Base-by-base conservation (phyloP, 192 early-diverging fungal species). In the Coemansia sp. region DNA sequence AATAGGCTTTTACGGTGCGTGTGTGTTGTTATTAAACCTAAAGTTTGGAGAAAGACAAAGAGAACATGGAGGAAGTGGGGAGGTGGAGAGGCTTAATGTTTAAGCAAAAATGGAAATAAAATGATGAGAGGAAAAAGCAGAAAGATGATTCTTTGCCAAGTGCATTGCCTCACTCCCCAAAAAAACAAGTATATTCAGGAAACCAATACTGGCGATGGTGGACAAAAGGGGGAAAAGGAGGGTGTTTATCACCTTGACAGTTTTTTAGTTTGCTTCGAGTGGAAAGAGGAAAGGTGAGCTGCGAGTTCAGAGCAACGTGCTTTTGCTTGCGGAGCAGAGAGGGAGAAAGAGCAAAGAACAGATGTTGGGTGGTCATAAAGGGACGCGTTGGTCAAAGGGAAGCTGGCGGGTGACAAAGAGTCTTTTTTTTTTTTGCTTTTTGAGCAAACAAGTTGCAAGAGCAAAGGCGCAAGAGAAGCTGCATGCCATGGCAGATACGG, bases 301-400 rank as follows among this genome's bases (percentile, higher is more conserved):
- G 55, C 55, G 55, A 57, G 55, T 3, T 34, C 30, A 57, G 55
- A 57, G 55, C 55, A 57, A 57, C 55, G 55, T 57, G 55, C 55
- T 7, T 30, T 51, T 51, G 21, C 48, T 26, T 51, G 48, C 48
- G 31, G 29, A 30, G 21, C 55, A n/a, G 30, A 31, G 25, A 20
- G 55, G 15, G 31, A 15, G 31, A 57, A 34, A 57, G 31, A 9
- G 55, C 28, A 57, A 57, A 30, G 48, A 25, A 25, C 23, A 26
- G 13, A 26, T 15, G 25, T 25, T 26, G 23, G 25, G 25, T 30
- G 55, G 55, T 16, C 16, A 15, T 34, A 57, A 57, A 57, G 55
- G 48, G 20, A n/a, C 10, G 16, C 16, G 39, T 15, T 25, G 48
- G 55, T 20, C 31, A 31, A 57, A 57, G 18, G 31, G 25, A 18